Evolutionary conservation across 1,284 basidiomycete genomes (phyloP), one percentile per base, ranked within the genome.

Genomic region (Rhodotorula sp.): DNA sequence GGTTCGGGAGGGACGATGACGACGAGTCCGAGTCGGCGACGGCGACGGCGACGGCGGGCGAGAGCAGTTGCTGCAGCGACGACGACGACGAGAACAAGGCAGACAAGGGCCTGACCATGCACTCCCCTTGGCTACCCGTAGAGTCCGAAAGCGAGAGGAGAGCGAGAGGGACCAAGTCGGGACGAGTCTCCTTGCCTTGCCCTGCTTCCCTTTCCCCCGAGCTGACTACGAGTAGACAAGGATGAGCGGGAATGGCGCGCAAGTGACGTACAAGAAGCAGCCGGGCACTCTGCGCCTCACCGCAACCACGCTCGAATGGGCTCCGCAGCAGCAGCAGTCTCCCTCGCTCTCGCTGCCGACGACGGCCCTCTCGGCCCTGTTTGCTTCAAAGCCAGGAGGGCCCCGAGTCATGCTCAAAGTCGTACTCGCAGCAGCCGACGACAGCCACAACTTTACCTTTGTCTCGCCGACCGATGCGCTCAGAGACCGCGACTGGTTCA

Each of bases 301-400:
- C 5, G 85, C 85, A 76, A 82, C 85, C 3, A 85, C 87, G 78
- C 84, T 92, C 1, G 86, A 87, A 84, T 92, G 89, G 89, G 87
- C 87, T 3, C 88, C 87, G 78, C 51, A 56, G 39, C 7, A 56
- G 39, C 7, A 29, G 26, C 87, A 46, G 85, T 84, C 82, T 0
- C 86, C 88, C 47, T 85, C 87, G 79, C 85, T 92, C 46, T 82
- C 86, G 18, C 82, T 87, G 78, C 76, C 84, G 71, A 87, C 90
- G 68, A 85, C 87, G 56, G 80, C 66, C 39, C 54, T 77, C 34
- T 21, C 78, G 91, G 91, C 88, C 21, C 84, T 92, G 49, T 92
- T 91, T 80, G 91, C 90, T 76, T 91, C 90, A 80, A 92, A 91
- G 79, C 88, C 89, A 76, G 89, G 89, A 68, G 87, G 90, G 5